Conservation (phyloP, 257 asterid species). For the Coffea canephora region DNA sequence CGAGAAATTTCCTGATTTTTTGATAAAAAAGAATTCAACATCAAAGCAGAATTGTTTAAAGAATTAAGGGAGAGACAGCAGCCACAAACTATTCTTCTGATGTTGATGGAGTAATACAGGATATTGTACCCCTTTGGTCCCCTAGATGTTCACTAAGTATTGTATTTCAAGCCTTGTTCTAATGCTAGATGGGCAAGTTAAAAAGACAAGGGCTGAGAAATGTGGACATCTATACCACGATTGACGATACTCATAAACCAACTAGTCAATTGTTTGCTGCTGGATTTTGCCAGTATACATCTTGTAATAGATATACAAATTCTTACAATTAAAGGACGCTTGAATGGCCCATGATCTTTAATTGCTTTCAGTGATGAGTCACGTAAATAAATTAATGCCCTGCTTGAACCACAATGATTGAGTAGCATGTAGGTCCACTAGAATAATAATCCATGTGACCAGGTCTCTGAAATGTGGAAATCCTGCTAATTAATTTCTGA, state of each 20-base stretch:
- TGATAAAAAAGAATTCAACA: background rate
- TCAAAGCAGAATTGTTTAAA: background rate
- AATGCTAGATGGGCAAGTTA: background rate
- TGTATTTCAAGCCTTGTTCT: background rate
- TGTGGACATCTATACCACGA: background rate
- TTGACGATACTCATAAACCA: background rate
- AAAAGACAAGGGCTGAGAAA: background rate
- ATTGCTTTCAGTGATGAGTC: background rate
- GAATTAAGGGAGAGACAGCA: background rate
- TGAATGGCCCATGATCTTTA: background rate
- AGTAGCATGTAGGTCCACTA: background rate
- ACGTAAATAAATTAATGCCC: background rate
- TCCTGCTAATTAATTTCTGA: conserved; percentile 20
- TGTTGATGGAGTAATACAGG: background rate
- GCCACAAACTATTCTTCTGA: background rate
- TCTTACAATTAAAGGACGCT: background rate
- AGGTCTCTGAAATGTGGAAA: conserved; percentile 1
- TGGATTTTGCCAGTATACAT: conserved; percentile 4
- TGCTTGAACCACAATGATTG: conserved; percentile 5
- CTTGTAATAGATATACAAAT: background rate
- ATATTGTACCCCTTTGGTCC: background rate
- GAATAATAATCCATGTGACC: background rate
- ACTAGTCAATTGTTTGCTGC: background rate
- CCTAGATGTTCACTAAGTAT: background rate
- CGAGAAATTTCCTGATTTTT: background rate